Evolutionary conservation across 345 rosid species (phyloP).

Genomic region (Geranium brycei): DNA sequence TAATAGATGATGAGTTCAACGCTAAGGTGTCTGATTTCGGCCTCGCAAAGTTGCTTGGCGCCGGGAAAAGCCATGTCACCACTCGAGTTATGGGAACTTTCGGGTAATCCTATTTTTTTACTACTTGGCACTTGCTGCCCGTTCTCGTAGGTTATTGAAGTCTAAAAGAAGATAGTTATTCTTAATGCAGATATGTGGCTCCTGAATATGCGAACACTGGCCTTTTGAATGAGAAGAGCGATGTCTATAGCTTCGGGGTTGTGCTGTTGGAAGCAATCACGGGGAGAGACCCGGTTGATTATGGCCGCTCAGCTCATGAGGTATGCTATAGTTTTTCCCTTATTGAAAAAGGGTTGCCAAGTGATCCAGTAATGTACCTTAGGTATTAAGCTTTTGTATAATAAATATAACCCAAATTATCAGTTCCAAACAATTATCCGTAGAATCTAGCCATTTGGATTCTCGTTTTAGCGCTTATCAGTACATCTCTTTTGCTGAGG

Average conservation of each 20-base stretch:
- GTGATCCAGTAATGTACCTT: background rate
- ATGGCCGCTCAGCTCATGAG: constrained; percentile 80
- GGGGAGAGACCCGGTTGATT: constrained; percentile 95
- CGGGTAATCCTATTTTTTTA: constrained; percentile 34
- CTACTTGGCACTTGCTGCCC: no score
- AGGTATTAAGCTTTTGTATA: no score
- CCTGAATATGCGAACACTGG: constrained; percentile 99
- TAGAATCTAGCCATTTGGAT: no score
- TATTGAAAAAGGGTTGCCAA: background rate
- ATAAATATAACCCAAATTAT: no score
- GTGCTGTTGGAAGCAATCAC: constrained; percentile 81
- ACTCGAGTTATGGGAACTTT: constrained; percentile 99
- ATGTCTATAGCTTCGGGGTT: constrained; percentile 96
- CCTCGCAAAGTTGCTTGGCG: constrained; percentile 89
- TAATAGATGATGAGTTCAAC: constrained; percentile 83
- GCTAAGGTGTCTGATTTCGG: constrained; percentile 98
- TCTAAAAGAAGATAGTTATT: no score
- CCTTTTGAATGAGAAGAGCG: constrained; percentile 94
- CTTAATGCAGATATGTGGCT: constrained; percentile 52
- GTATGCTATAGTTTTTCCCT: constrained; percentile 19
- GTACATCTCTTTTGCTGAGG: no score
- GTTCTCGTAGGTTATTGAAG: no score
- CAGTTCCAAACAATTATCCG: no score
- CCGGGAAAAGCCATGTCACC: constrained; percentile 89
- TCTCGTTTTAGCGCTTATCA: no score